A percentile compares a stretch with the other conserved stretches of the same genome.
Conservation (phyloP, 2,329 filamentous ascomycete genomes). For the Phyllosticta citrichinensis region DNA sequence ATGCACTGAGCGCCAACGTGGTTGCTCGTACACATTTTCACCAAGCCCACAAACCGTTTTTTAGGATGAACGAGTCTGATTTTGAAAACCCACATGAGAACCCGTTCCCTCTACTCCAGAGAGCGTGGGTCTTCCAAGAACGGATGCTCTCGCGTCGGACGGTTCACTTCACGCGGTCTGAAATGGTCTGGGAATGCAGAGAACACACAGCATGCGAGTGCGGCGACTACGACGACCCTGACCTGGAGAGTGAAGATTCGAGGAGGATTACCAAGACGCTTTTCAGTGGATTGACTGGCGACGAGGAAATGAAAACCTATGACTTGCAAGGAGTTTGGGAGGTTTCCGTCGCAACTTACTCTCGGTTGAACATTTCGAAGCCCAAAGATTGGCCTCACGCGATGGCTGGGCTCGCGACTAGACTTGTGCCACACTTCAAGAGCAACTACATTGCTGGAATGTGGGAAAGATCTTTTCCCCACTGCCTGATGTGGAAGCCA, state of each 20-base stretch:
- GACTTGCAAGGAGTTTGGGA: too few relatives aligned
- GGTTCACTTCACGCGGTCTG: neutral
- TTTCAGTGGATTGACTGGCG: too few relatives aligned
- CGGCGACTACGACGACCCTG: neutral
- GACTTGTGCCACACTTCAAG: neutral
- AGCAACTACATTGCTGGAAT: neutral
- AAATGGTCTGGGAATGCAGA: slow-evolving; percentile 3
- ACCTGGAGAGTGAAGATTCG: too few relatives aligned
- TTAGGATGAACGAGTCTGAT: neutral
- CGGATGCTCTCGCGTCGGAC: neutral
- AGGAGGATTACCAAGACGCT: too few relatives aligned
- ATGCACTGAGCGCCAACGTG: neutral
- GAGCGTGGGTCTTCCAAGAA: slow-evolving; percentile 6
- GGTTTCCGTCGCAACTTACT: neutral
- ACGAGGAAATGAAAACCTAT: too few relatives aligned
- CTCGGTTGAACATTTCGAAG: neutral
- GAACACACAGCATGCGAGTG: neutral
- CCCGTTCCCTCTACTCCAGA: neutral
- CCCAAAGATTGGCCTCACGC: neutral
- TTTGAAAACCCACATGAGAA: neutral
- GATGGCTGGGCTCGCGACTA: neutral
- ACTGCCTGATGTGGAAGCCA: neutral
- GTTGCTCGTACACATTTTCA: neutral
- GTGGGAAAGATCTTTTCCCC: neutral
- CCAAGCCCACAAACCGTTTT: neutral